These are phyloP conservation scores for Fusarium chaquense DNA, from an alignment of 2,329 filamentous ascomycete species.

Conservation along the genomic window DNA sequence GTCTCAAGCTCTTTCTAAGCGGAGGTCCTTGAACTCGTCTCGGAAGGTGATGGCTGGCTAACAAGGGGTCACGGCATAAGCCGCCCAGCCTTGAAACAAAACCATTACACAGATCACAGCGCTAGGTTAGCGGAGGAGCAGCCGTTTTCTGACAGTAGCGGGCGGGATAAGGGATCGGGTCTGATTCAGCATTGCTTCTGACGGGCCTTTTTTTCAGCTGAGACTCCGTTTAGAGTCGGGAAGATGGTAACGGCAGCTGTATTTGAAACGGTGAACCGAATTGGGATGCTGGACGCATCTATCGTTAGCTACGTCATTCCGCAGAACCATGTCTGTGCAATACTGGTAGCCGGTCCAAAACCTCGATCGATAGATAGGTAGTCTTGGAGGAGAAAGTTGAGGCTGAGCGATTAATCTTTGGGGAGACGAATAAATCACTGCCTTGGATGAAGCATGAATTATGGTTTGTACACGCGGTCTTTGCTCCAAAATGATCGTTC, in stretches of 20 bases:
- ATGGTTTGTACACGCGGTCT: neutral
- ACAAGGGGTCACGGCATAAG: slow-evolving; percentile 12
- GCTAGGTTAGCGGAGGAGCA: slow-evolving; percentile 23
- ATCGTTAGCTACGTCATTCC: slow-evolving; percentile 41
- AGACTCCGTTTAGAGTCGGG: slow-evolving; percentile 14
- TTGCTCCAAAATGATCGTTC: slow-evolving; percentile 15
- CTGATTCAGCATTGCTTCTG: slow-evolving; percentile 24
- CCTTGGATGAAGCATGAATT: neutral
- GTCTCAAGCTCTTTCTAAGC: slow-evolving; percentile 1
- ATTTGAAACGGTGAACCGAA: slow-evolving; percentile 24
- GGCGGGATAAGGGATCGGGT: slow-evolving; percentile 9
- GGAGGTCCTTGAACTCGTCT: slow-evolving; percentile 11
- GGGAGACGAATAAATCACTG: neutral
- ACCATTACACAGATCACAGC: slow-evolving; percentile 10
- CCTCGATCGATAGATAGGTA: neutral
- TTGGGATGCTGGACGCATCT: neutral
- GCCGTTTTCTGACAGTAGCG: slow-evolving; percentile 25
- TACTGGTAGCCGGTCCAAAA: slow-evolving; percentile 24
- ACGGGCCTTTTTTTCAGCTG: slow-evolving; percentile 14
- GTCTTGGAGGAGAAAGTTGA: neutral
- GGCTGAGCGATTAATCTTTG: slow-evolving; percentile 2
- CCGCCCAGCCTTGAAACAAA: slow-evolving; percentile 35
- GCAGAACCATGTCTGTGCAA: slow-evolving; percentile 15
- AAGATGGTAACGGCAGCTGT: neutral
- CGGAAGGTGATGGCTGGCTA: neutral